phyloP scores from a whole-genome alignment of 2,329 filamentous ascomycete genomes.

The Waltergamsia citrina region DNA sequence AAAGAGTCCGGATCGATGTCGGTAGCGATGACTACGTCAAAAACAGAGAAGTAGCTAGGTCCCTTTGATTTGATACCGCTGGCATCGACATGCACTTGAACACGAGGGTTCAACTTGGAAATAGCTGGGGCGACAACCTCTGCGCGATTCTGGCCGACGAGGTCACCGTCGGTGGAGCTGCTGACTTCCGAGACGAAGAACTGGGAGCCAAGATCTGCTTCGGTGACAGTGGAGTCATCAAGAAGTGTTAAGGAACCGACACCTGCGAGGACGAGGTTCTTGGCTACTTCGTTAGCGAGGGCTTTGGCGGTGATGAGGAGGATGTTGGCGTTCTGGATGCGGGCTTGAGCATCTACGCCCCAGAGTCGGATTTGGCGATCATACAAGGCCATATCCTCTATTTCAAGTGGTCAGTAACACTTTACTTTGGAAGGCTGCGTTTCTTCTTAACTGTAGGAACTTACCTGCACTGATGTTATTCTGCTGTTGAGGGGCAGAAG shows the following conservation, averaged over 20 bases:
- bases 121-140: constrained; percentile 70
- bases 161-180: constrained; percentile 24
- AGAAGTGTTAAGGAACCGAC: constrained; percentile 84
- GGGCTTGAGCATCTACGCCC: constrained; percentile 92
- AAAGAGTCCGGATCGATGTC: constrained; percentile 71
- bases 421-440: too few species aligned
- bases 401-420: not conserved
- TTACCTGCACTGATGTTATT: constrained; percentile 24
- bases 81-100: constrained; percentile 63
- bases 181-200: constrained; percentile 70
- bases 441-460: constrained; percentile 5
- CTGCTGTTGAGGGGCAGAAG: constrained; percentile 5
- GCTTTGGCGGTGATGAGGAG: constrained; percentile 82
- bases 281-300: constrained; percentile 88
- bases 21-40: constrained; percentile 82
- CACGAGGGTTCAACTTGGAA: constrained; percentile 81
- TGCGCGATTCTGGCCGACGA: constrained; percentile 76
- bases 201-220: constrained; percentile 71
- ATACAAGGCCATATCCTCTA: constrained; percentile 94
- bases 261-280: constrained; percentile 92
- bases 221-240: constrained; percentile 65
- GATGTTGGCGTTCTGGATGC: constrained; percentile 81
- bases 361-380: constrained; percentile 95
- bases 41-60: constrained; percentile 66
- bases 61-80: constrained; percentile 57